Conservation (phyloP, 805 yeast genomes). For the Saccharomycopsis oosterbeekiorum region DNA sequence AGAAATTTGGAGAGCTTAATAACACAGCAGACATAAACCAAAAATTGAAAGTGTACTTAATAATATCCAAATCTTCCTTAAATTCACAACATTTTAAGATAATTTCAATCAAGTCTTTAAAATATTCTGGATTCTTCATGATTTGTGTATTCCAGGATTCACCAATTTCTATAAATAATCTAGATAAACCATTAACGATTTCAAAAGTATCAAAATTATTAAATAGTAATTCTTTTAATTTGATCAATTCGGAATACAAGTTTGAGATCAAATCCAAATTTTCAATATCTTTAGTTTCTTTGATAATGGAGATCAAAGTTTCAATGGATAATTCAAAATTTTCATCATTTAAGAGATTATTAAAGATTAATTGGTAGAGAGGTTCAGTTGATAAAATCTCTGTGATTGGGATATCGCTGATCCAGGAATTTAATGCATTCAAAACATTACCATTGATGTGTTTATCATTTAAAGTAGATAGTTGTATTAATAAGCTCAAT, state of each 20-base stretch:
- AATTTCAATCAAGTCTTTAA: conserved; percentile 64
- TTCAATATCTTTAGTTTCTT: conserved; percentile 73
- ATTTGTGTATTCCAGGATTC: conserved; percentile 90
- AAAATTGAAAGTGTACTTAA: conserved; percentile 82
- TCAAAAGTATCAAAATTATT: conserved; percentile 47
- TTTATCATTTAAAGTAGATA: conserved; percentile 23
- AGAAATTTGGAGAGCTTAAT: conserved; percentile 27
- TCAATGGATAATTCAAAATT: conserved; percentile 75
- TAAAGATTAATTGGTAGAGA: conserved; percentile 59
- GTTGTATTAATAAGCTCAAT: conserved; percentile 45
- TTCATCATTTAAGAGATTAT: conserved; percentile 40
- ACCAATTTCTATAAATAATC: conserved; percentile 84
- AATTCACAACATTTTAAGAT: conserved; percentile 60
- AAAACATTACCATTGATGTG: conserved; percentile 40
- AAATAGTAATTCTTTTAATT: conserved; percentile 42
- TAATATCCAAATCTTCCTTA: conserved; percentile 80
- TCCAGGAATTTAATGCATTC: conserved; percentile 83
- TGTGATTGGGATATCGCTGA: conserved; percentile 71
- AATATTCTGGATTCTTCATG: conserved; percentile 59
- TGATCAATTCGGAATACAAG: conserved; percentile 61
- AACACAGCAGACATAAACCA: conserved; percentile 80
- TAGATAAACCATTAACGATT: conserved; percentile 55
- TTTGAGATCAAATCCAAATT: conserved; percentile 42
- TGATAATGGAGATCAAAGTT: conserved; percentile 69
- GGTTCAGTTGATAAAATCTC: conserved; percentile 55